These are phyloP conservation scores for Dactylellina leptospora DNA, from an alignment of 2,329 filamentous ascomycete genomes.

Conservation along the genomic window DNA sequence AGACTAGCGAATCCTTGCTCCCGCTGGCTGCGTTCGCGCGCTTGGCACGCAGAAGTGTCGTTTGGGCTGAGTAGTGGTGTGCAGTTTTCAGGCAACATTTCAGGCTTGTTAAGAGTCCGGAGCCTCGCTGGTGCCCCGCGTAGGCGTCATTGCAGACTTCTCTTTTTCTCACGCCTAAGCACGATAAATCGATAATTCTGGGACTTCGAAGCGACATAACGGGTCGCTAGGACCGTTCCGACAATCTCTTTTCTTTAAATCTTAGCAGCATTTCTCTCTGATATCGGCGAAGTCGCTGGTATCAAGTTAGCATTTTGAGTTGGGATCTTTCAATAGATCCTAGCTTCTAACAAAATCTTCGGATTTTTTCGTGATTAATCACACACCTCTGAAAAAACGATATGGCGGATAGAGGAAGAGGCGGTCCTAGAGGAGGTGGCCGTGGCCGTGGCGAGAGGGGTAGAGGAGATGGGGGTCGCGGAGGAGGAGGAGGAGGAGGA, in stretches of 20 bases:
- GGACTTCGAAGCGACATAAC: background rate
- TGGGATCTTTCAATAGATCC: background rate
- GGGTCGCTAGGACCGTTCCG: background rate
- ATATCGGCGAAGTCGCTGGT: background rate
- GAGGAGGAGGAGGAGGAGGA: slow-evolving; percentile 10
- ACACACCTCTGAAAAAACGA: slow-evolving; percentile 41
- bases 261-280: background rate
- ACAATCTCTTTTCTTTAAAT: background rate
- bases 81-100: slow-evolving; percentile 31
- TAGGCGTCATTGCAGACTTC: background rate
- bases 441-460: slow-evolving; percentile 11
- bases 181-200: background rate
- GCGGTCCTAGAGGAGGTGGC: slow-evolving; percentile 2
- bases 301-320: background rate
- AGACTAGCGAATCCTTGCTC: slow-evolving; percentile 1
- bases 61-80: background rate
- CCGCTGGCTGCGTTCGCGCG: slow-evolving; percentile 12
- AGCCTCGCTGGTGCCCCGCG: slow-evolving; percentile 31
- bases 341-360: slow-evolving; percentile 8
- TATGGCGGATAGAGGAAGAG: slow-evolving; percentile 44
- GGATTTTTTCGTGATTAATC: slow-evolving; percentile 38
- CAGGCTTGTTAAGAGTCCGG: slow-evolving; percentile 16
- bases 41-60: slow-evolving; percentile 20
- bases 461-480: slow-evolving; percentile 52
- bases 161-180: slow-evolving; percentile 1